Base-by-base conservation (phyloP, 306 rosid species). In the Biancaea sappan region DNA sequence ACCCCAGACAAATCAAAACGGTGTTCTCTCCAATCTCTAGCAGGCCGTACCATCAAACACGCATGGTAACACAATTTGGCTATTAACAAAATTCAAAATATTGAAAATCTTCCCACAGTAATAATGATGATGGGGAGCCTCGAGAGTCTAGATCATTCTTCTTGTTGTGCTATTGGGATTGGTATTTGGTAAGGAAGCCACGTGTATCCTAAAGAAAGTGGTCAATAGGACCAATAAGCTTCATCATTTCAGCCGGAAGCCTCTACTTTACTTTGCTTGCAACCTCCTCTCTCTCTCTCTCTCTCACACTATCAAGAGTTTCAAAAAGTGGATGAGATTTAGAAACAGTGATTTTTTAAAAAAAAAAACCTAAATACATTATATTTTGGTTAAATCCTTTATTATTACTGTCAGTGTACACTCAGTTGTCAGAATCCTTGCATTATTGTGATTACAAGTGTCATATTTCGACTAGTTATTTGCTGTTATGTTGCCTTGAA, bases 391-490 rank as follows among this genome's bases (percentile, higher is more conserved):
- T 0, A 2, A 11, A n/a, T n/a, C n/a, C n/a, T n/a, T n/a, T n/a
- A n/a, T n/a, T n/a, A n/a, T n/a, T n/a, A n/a, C n/a, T n/a, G n/a
- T n/a, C n/a, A n/a, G n/a, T n/a, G n/a, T n/a, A n/a, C n/a, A n/a
- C 38, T 7, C 44, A 5, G 8, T 38, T 52, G 80, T 69, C 77
- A 69, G 61, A 38, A 63, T 69, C 5, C 25, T 11, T 77, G 22
- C 9, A 51, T 53, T 47, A 37, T 35, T 22, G 16, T 70, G 84
- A 80, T 80, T 46, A 56, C 21, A 76, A 5, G 14, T 77, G 21
- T 75, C 70, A 73, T 80, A 80, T 75, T n/a, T n/a, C n/a, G n/a
- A n/a, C 77, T 6, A 19, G 69, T 19, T 63, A 18, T 69, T 47
- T 62, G 57, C 43, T 63, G 35, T 79, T 65, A 19, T 37, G 37